These are phyloP conservation scores for Penicillium occitanis DNA, from an alignment of 2,329 filamentous ascomycete genomes.

Conservation along the genomic window DNA sequence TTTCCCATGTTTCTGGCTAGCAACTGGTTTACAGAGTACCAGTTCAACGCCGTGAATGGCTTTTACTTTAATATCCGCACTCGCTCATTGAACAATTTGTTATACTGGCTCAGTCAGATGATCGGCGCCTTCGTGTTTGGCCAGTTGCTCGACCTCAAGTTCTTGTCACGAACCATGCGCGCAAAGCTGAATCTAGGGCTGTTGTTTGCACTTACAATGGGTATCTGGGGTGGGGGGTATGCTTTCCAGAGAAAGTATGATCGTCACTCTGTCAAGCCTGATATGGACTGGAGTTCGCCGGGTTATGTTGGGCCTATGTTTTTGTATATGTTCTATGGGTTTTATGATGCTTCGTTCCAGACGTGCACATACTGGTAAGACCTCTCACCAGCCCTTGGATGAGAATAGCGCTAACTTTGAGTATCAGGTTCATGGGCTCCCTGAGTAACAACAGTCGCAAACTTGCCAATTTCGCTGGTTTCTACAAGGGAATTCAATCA, in stretches of 20 bases:
- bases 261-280: conserved; percentile 42
- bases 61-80: conserved; percentile 73
- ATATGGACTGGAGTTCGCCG: conserved; percentile 64
- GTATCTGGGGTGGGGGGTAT: conserved; percentile 80
- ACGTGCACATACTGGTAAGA: conserved; percentile 80
- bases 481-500: conserved; percentile 90
- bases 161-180: conserved; percentile 62
- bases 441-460: conserved; percentile 90
- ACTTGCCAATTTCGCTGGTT: conserved; percentile 86
- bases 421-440: conserved; percentile 77
- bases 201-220: conserved; percentile 70
- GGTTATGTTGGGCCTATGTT: conserved; percentile 79
- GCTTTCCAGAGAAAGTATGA: conserved; percentile 67
- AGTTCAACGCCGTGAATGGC: conserved; percentile 71
- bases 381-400: not conserved
- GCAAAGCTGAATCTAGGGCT: conserved; percentile 64
- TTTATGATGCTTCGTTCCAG: conserved; percentile 89
- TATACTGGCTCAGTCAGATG: conserved; percentile 81
- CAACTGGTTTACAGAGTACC: conserved; percentile 79
- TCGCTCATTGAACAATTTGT: conserved; percentile 70
- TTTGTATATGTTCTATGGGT: conserved; percentile 85
- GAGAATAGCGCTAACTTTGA: not conserved
- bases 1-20: conserved; percentile 81
- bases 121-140: conserved; percentile 73
- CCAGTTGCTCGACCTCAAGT: conserved; percentile 63